Conservation (phyloP, 108 stramenopile genomes). For the Asterionellopsis glacialis region DNA sequence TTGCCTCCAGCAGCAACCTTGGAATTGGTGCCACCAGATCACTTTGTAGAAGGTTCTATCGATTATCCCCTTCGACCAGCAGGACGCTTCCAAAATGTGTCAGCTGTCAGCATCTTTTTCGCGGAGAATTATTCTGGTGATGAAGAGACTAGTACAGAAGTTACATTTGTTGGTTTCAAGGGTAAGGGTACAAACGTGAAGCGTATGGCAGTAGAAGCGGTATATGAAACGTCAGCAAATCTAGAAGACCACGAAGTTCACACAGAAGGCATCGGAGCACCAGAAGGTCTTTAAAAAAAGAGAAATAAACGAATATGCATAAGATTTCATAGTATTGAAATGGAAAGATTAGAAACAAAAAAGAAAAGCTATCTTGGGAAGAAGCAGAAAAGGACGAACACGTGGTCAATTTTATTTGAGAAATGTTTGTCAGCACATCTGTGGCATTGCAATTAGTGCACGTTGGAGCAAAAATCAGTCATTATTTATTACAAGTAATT, state of each 20-base stretch:
- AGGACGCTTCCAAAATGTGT: constrained; percentile 72
- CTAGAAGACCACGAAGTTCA: constrained; percentile 69
- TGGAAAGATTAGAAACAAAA: no score
- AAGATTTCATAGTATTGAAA: no score
- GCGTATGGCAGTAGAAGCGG: constrained; percentile 64
- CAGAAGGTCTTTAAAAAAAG: no score
- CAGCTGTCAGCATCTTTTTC: constrained; percentile 72
- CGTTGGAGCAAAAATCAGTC: no score
- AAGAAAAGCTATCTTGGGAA: no score
- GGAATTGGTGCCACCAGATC: constrained; percentile 61
- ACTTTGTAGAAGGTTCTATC: constrained; percentile 66
- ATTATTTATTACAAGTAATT: no score
- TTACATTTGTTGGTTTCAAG: constrained; percentile 82
- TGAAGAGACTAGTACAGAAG: constrained; percentile 56
- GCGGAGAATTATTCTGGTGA: constrained; percentile 58
- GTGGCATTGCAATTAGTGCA: no score
- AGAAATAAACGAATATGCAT: no score
- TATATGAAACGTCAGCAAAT: constrained; percentile 79
- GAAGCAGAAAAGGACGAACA: no score
- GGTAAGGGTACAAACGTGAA: constrained; percentile 73
- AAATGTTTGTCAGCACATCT: no score
- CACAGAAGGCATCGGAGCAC: no score
- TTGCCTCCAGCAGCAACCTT: constrained; percentile 48
- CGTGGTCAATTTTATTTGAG: no score
- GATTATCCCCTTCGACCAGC: constrained; percentile 85